A percentile compares a stretch with the other conserved stretches of the same genome.
These are phyloP conservation scores for Solanum paucissectum DNA, from an alignment of 257 asterid genomes.

Conservation along the genomic window DNA sequence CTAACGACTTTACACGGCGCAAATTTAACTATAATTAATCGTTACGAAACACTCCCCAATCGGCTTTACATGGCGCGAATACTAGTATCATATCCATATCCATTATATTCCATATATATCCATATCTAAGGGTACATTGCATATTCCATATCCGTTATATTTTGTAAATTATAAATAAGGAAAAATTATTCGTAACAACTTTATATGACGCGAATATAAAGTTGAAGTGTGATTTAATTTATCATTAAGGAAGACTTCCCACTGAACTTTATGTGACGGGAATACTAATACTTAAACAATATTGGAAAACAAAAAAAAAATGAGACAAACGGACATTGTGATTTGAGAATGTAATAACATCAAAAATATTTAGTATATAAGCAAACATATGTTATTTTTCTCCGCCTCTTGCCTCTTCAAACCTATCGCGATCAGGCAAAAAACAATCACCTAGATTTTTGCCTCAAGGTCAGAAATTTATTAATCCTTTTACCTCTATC, in stretches of 20 bases:
- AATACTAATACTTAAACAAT: neutral
- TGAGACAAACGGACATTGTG: neutral
- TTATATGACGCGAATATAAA: no score
- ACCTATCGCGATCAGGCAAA: conserved; percentile 5
- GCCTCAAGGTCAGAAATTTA: neutral
- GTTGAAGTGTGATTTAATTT: no score
- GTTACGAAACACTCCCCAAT: no score
- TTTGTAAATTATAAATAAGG: neutral
- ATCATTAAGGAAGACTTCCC: no score
- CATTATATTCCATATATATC: neutral
- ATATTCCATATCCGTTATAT: no score
- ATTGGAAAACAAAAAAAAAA: neutral
- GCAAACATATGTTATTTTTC: neutral
- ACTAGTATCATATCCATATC: neutral
- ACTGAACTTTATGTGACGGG: neutral
- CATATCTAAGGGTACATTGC: neutral
- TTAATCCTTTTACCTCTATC: neutral
- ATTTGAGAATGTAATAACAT: neutral
- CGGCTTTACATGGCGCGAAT: neutral
- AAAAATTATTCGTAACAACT: no score
- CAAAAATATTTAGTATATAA: neutral
- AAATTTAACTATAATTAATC: no score
- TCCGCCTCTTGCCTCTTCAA: neutral
- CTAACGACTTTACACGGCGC: no score
- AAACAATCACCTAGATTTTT: neutral